phyloP scores from a whole-genome alignment of 495 filamentous ascomycete species.

The Talaromyces ruber region DNA sequence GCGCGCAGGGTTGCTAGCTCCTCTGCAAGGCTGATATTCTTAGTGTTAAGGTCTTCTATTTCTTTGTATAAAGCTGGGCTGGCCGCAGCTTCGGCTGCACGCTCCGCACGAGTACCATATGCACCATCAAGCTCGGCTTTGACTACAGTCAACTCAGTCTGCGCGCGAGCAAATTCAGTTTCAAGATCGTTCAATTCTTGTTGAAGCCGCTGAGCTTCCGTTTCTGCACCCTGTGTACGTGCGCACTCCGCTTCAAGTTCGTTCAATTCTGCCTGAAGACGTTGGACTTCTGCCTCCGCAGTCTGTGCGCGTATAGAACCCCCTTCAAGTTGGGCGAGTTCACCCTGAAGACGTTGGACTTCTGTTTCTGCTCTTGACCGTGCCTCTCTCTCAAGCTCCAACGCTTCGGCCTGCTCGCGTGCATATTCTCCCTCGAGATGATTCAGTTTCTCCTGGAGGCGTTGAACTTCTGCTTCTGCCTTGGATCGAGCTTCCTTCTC shows the following conservation, averaged over 20 bases:
- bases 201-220: conserved; percentile 43
- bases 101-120: conserved; percentile 69
- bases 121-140: conserved; percentile 93
- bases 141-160: conserved; percentile 85
- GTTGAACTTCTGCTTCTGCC: conserved; percentile 11
- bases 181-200: conserved; percentile 68
- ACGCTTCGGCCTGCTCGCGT: not conserved
- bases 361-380: not conserved
- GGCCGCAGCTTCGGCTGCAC: conserved; percentile 66
- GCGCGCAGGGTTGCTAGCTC: conserved; percentile 49
- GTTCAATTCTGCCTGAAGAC: not conserved
- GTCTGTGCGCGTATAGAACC: conserved; percentile 61
- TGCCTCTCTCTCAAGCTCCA: not conserved
- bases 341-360: not conserved
- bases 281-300: conserved; percentile 16
- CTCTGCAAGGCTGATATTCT: conserved; percentile 49
- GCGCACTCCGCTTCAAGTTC: conserved; percentile 48
- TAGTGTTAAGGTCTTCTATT: conserved; percentile 52
- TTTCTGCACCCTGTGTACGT: conserved; percentile 61
- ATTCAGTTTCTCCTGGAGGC: not conserved
- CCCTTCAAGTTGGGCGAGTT: conserved; percentile 43
- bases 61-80: conserved; percentile 58
- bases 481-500: conserved; percentile 47
- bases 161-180: conserved; percentile 72
- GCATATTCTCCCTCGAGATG: not conserved